Evolutionary conservation across 345 rosid genomes (phyloP), one percentile per base, ranked within the genome.

Genomic region (Eutrema heterophyllum): DNA sequence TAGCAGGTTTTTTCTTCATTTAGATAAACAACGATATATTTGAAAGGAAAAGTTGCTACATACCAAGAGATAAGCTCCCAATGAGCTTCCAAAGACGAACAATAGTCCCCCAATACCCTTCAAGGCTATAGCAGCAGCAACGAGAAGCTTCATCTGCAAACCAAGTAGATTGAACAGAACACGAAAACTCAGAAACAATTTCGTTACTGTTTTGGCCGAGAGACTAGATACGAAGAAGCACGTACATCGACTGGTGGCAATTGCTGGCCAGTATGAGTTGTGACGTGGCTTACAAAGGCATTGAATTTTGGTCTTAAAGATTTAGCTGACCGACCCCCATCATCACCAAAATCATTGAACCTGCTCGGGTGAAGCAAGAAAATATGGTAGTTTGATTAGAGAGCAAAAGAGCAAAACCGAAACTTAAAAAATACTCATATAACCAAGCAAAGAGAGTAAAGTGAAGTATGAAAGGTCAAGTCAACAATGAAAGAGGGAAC

Each of bases 31-130:
- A 61, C 5, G 24, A 39, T 4, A 27, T 32, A 13, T n/a, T 6
- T 1, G 12, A 5, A 9, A 56, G 58, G 52, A 62, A 46, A 35
- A 26, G 6, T 26, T 26, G 52, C 0, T 54, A 71, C 83, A 5
- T 64, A 91, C 97, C 92, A 91, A 78, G 67, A 91, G 86, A 86
- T 83, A 83, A 41, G 95, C 91, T 45, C 97, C 97, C 26, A 88
- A 35, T 3, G 86, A 64, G 79, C 88, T 87, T 40, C 90, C 97
- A 46, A 86, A 60, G 72, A 88, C 79, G 66, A 91, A 91, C 48
- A 88, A 73, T 50, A 88, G 80, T 51, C 97, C 81, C 4, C 97
- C 97, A 7, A 86, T 33, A 64, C 88, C 94, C 73, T 88, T 91
- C 67, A 87, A 56, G 26, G 87, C 86, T 14, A 88, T 81, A 9